Evolutionary conservation across 2,329 filamentous ascomycete genomes (phyloP), one percentile per base, ranked within the genome.

Genomic region (Scorias spongiosa): DNA sequence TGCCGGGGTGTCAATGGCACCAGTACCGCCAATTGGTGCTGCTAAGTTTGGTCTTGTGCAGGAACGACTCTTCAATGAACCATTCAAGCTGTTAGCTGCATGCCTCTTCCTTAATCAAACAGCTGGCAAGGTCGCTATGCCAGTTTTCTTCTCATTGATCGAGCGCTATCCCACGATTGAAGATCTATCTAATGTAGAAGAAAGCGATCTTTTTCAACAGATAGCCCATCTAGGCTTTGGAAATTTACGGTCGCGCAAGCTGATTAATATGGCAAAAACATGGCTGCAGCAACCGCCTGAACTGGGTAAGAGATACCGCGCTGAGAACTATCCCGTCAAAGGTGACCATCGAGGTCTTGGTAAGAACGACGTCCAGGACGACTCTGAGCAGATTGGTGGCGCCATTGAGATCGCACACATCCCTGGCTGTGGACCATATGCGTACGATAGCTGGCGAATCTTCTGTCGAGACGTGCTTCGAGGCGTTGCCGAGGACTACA

Each of bases 361-460:
- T 26, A 65, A 64, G 29, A 58, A 61, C 2, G 61, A 61, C 10
- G 59, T 66, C 6, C 48, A 76, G 12, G 61, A 65, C 17, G 68
- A 71, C 44, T 66, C 69, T 12, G 65, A 65, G 37, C 57, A 60
- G 18, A 48, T 54, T 12, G 63, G 66, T 1, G 69, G 74, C 4
- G 73, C 75, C 0, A 93, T 86, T 79, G 88, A 95, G 56, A 82
- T 94, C 47, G 86, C 81, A 0, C 84, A 93, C 60, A 66, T 95
- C 45, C 87, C 85, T 0, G 79, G 84, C 43, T 60, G 72, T 44
- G 84, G 87, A 12, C 71, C 77, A 1, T 95, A 95, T 60, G 83
- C 85, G 0, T 68, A 89, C 41, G 88, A 95, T 61, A 88, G 82
- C 56, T 95, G 86, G 84, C 77, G 88, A 2, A 94, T 95, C 49